phyloP scores from a whole-genome alignment of 768 basidiomycete species.

The Rhizopogon vinicolor region DNA sequence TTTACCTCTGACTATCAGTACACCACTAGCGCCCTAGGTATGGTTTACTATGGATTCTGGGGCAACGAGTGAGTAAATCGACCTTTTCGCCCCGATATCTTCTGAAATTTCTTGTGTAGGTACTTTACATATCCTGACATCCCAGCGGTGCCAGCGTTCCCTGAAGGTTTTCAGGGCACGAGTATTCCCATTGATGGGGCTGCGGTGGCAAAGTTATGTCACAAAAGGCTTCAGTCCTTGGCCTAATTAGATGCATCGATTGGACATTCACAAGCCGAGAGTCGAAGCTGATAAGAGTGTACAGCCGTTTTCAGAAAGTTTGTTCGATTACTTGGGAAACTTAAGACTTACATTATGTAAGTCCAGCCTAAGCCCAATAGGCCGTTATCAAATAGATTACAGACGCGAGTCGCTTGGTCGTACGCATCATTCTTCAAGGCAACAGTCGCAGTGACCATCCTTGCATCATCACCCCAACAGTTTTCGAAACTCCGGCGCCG shows the following conservation, averaged over 20 bases:
- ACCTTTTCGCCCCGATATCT: not conserved
- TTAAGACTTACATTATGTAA: no score
- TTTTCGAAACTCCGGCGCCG: slow-evolving; percentile 64
- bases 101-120: slow-evolving; percentile 28
- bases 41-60: slow-evolving; percentile 87
- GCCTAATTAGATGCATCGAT: no score
- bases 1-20: slow-evolving; percentile 87
- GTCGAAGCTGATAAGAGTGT: no score
- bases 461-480: slow-evolving; percentile 59
- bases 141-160: slow-evolving; percentile 60
- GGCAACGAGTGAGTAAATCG: slow-evolving; percentile 46
- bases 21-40: slow-evolving; percentile 76
- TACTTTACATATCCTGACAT: slow-evolving; percentile 70
- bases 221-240: slow-evolving; percentile 39
- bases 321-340: no score
- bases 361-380: no score
- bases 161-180: slow-evolving; percentile 88
- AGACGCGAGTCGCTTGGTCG: no score
- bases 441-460: slow-evolving; percentile 44
- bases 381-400: not conserved
- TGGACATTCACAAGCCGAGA: not conserved
- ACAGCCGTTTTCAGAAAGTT: no score
- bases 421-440: slow-evolving; percentile 39
- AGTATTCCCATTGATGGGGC: slow-evolving; percentile 78
- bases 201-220: slow-evolving; percentile 56